Conservation (phyloP, 2,329 filamentous ascomycete species). For the Teratosphaeria gauchensis region DNA sequence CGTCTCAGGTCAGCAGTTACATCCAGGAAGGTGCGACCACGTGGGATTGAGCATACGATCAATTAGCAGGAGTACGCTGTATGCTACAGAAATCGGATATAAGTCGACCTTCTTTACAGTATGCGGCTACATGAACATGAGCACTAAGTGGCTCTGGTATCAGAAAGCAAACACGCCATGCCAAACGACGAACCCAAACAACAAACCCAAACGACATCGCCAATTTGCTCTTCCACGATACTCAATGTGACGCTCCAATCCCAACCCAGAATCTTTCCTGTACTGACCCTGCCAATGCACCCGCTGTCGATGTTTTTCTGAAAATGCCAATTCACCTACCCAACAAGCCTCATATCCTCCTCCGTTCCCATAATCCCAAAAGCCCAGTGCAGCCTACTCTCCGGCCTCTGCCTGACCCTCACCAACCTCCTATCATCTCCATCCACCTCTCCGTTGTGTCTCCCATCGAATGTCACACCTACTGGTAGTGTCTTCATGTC, state of each 20-base stretch:
- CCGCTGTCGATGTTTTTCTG: background rate
- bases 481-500: constrained; percentile 18
- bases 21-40: too few species aligned
- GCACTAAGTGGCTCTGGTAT: too few species aligned
- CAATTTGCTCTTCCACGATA: background rate
- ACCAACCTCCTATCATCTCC: constrained; percentile 44
- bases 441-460: constrained; percentile 8
- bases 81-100: too few species aligned
- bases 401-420: constrained; percentile 44
- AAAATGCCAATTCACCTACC: background rate
- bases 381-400: constrained; percentile 61
- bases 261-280: background rate
- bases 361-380: constrained; percentile 72
- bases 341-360: constrained; percentile 41
- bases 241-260: background rate
- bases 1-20: too few species aligned
- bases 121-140: too few species aligned
- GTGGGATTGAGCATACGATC: too few species aligned
- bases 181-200: too few species aligned
- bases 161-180: too few species aligned
- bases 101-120: too few species aligned
- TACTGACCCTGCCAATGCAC: background rate
- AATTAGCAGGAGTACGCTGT: too few species aligned
- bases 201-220: background rate
- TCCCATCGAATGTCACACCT: background rate